Conservation (phyloP, 176 grass and related monocot genomes). For the Oryza nivara region DNA sequence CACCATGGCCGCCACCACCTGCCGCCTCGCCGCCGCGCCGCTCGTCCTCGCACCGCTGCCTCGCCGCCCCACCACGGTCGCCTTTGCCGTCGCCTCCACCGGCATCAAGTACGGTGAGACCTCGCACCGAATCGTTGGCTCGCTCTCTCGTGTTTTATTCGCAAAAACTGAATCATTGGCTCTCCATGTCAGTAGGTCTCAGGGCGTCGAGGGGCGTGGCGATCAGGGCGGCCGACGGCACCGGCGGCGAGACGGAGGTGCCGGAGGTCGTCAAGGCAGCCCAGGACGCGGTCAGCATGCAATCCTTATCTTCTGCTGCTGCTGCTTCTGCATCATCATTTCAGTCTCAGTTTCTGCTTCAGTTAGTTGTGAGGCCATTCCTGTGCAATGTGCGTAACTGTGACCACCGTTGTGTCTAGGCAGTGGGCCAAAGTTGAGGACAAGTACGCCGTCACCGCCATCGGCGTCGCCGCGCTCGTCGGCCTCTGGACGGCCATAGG, state of each 20-base stretch:
- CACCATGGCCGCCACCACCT: conserved; percentile 45
- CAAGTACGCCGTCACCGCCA: conserved; percentile 82
- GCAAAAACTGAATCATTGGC: background rate
- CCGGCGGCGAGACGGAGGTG: conserved; percentile 57
- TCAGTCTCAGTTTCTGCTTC: too few species aligned
- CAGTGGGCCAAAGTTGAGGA: conserved; percentile 99
- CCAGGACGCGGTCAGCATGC: conserved; percentile 62
- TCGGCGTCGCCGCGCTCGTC: conserved; percentile 65
- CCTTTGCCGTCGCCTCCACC: background rate
- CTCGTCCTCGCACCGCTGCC: conserved; percentile 34
- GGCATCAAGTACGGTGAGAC: conserved; percentile 20
- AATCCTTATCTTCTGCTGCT: background rate
- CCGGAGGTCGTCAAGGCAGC: conserved; percentile 51
- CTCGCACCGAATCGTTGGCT: background rate
- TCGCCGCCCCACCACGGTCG: background rate
- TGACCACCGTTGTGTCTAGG: conserved; percentile 63
- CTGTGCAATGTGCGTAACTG: conserved; percentile 39
- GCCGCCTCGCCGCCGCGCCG: conserved; percentile 39
- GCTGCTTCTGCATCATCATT: too few species aligned
- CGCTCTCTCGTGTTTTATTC: background rate
- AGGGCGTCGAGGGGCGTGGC: conserved; percentile 38
- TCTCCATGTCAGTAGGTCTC: background rate
- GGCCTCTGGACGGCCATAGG: conserved; percentile 79
- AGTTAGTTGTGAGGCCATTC: background rate
- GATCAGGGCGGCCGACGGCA: conserved; percentile 37